Conservation (phyloP, 805 yeast species). For the Nakazawaea molendinolei region DNA sequence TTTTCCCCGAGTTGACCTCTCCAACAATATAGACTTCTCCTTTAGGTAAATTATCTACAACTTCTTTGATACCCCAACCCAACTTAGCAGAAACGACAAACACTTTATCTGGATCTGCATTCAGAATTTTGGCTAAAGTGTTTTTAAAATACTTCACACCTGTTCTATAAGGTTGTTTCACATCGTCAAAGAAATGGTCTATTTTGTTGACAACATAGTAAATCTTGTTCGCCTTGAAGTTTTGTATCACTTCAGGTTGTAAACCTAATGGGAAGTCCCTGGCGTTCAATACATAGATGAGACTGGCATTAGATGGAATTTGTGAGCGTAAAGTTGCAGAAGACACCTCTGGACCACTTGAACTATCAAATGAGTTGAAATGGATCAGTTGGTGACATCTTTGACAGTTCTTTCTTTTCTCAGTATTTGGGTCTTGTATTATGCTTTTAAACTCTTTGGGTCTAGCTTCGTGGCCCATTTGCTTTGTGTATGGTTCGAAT, state of each 20-base stretch:
- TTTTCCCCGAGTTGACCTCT: conserved; percentile 64
- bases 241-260: conserved; percentile 27
- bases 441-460: conserved; percentile 3
- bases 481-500: conserved; percentile 5
- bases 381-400: conserved; percentile 50
- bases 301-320: conserved; percentile 37
- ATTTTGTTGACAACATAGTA: conserved; percentile 35
- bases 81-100: conserved; percentile 42
- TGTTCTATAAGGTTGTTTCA: conserved; percentile 17
- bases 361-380: conserved; percentile 31
- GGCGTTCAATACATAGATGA: conserved; percentile 59
- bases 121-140: conserved; percentile 22
- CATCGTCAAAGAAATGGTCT: conserved; percentile 26
- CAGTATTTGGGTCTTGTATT: conserved; percentile 9
- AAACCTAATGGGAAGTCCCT: conserved; percentile 68
- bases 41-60: conserved; percentile 31
- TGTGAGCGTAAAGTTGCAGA: conserved; percentile 24
- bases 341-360: conserved; percentile 27
- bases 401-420: conserved; percentile 35
- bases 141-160: conserved; percentile 25
- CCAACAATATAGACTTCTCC: conserved; percentile 50
- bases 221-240: conserved; percentile 25
- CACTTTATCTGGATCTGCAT: conserved; percentile 29
- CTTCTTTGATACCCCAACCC: conserved; percentile 42
- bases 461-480: conserved; percentile 7